A percentile compares a stretch with the other conserved stretches of the same genome.
phyloP scores from a whole-genome alignment of 495 filamentous ascomycete species.

The Podospora comata region DNA sequence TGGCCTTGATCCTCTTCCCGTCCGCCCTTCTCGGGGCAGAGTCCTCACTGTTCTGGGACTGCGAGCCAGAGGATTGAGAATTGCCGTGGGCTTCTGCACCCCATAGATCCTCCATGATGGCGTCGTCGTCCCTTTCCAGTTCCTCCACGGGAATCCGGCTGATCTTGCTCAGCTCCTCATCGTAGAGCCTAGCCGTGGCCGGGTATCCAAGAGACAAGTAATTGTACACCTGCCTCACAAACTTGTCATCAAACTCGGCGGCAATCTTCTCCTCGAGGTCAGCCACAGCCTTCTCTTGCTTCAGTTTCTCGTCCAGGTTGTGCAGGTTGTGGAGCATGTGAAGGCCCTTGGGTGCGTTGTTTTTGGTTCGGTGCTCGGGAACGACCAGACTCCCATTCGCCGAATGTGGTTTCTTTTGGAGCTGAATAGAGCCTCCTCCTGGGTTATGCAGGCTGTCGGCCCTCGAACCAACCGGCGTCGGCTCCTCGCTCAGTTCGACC shows the following conservation, averaged over 20 bases:
- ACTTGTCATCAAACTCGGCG: slow-evolving; percentile 72
- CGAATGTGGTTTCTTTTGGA: slow-evolving; percentile 9
- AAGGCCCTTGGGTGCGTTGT: slow-evolving; percentile 37
- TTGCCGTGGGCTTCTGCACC: slow-evolving; percentile 21
- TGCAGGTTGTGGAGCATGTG: slow-evolving; percentile 48
- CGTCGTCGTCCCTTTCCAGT: slow-evolving; percentile 67
- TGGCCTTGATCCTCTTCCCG: slow-evolving; percentile 27
- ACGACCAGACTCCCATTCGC: slow-evolving; percentile 14
- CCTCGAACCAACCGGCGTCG: slow-evolving; percentile 14
- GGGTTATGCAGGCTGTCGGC: slow-evolving; percentile 2
- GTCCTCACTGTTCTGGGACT: slow-evolving; percentile 18
- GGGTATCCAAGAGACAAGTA: slow-evolving; percentile 92
- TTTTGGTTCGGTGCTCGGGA: slow-evolving; percentile 32
- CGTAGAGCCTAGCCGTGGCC: slow-evolving; percentile 73
- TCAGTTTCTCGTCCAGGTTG: slow-evolving; percentile 47
- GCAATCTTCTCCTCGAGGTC: slow-evolving; percentile 53
- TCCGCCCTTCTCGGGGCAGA: slow-evolving; percentile 9
- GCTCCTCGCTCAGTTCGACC: slow-evolving; percentile 27
- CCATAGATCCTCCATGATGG: slow-evolving; percentile 61
- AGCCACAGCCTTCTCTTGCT: slow-evolving; percentile 47
- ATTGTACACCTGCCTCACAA: slow-evolving; percentile 93
- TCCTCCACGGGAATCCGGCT: slow-evolving; percentile 61
- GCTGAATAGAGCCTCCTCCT: neutral
- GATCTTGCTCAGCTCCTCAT: slow-evolving; percentile 77
- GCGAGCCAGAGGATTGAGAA: slow-evolving; percentile 22